These are phyloP conservation scores for Capronia americana DNA, from an alignment of 2,329 filamentous ascomycete genomes.

Conservation along the genomic window DNA sequence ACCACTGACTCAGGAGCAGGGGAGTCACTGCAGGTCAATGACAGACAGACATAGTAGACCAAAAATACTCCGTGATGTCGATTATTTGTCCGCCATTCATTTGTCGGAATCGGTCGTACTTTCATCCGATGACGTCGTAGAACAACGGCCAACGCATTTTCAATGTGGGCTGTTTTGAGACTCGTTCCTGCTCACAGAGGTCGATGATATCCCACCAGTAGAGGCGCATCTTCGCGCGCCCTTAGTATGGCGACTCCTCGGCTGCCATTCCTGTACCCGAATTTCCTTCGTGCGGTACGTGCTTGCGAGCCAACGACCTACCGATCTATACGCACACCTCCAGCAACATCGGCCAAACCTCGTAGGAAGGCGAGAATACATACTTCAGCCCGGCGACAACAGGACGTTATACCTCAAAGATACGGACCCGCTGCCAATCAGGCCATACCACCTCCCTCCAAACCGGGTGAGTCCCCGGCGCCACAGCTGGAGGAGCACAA, in stretches of 20 bases:
- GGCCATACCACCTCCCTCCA: constrained; percentile 48
- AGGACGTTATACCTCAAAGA: constrained; percentile 52
- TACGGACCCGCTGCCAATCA: constrained; percentile 55
- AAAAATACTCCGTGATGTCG: not conserved
- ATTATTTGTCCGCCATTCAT: not conserved
- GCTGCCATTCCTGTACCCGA: constrained; percentile 72
- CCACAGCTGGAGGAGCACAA: constrained; percentile 15
- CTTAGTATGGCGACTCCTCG: constrained; percentile 64
- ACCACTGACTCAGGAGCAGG: not conserved
- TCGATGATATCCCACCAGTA: not conserved
- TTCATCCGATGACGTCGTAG: not conserved
- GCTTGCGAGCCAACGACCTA: constrained; percentile 55
- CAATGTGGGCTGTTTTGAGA: not conserved
- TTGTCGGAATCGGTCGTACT: not conserved
- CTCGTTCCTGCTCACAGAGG: not conserved
- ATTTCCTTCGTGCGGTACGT: constrained; percentile 65
- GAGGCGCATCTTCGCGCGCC: not conserved
- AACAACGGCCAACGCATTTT: not conserved
- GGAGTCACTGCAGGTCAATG: not conserved
- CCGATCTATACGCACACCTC: constrained; percentile 50
- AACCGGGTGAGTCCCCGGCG: constrained; percentile 39
- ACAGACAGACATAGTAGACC: not conserved
- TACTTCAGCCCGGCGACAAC: constrained; percentile 45
- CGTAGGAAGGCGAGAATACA: constrained; percentile 46
- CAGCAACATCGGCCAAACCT: constrained; percentile 37